Base-by-base conservation (phyloP, 2,329 filamentous ascomycete species). In the Ceratocystis colombiana region DNA sequence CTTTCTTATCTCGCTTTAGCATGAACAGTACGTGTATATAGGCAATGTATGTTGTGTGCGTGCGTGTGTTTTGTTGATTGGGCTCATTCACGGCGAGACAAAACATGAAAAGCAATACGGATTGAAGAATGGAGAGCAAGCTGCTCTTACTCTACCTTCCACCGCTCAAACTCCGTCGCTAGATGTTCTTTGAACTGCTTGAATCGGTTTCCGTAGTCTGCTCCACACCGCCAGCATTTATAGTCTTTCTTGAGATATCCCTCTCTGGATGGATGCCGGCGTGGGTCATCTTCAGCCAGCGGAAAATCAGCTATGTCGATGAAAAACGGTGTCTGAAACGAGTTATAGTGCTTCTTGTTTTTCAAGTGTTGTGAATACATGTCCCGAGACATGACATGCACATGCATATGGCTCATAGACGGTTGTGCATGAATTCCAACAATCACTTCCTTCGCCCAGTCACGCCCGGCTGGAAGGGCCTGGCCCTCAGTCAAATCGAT, bases 341-440 rank as follows among this genome's bases (percentile, higher is more conserved):
- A 94, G 73, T 94, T 90, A 76, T 96, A 97, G 76, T 97, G 94
- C 74, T 91, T 93, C 69, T 85, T 81, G 73, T 93, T 86, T 76
- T 87, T 89, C 75, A 96, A 70, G 59, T 80, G 81, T 10, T 83
- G 80, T 46, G 87, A 90, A 71, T 84, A 80, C 80, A 89, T 87
- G 73, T 99, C 94, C 20, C 84, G 79, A 48, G 88, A 90, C 67
- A 97, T 76, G 37, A 97, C 84, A 75, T 99, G 94, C 3, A 97
- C 80, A 75, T 99, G 94, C 65, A 97, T 74, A 74, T 97, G 90
- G 69, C 84, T 87, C 94, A 99, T 97, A 66, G 88, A 92, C 2
- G 94, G 94, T 70, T 87, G 84, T 2, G 90, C 88, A 76, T 99
- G 94, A 6, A 96, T 82, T 15, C 94, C 94, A 22, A 86, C 82